Percentiles rank a stretch among this genome's conserved stretches.
Conservation (phyloP, 495 filamentous ascomycete species). For the Tuber melanosporum region DNA sequence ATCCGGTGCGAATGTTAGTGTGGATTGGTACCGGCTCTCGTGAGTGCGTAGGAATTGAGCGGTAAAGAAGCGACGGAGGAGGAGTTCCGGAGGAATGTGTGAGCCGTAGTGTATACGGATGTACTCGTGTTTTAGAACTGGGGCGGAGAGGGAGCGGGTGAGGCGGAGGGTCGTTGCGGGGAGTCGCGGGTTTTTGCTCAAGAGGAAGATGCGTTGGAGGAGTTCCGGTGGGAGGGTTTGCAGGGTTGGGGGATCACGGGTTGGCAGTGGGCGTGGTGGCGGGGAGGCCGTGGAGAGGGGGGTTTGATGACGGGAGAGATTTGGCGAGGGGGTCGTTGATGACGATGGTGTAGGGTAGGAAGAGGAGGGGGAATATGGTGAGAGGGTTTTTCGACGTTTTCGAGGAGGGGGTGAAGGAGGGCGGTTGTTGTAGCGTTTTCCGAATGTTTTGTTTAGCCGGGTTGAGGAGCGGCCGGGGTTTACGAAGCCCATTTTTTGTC, state of each 20-base stretch:
- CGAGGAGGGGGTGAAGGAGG: background rate
- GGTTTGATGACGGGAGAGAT: slow-evolving; percentile 1
- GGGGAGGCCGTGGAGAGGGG: slow-evolving; percentile 4
- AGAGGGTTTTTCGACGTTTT: background rate
- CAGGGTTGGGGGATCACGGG: background rate
- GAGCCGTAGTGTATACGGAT: background rate
- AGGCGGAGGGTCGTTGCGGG: slow-evolving; percentile 13
- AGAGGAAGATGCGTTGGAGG: slow-evolving; percentile 14
- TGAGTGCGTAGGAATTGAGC: background rate
- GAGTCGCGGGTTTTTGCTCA: slow-evolving; percentile 9
- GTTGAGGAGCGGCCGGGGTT: slow-evolving; percentile 14
- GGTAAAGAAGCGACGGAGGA: slow-evolving; percentile 18
- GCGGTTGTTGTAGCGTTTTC: background rate
- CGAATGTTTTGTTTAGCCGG: background rate
- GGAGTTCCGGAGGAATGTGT: background rate
- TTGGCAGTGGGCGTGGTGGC: slow-evolving; percentile 1
- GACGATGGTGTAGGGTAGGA: background rate
- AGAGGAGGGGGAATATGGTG: background rate
- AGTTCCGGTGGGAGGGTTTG: slow-evolving; percentile 26
- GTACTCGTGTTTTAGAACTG: slow-evolving; percentile 14
- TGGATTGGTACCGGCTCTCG: slow-evolving; percentile 3
- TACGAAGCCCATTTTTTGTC: slow-evolving; percentile 25
- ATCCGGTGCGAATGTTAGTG: background rate
- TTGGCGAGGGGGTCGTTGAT: background rate
- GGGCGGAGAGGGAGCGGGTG: slow-evolving; percentile 11